A percentile compares a stretch with the other conserved stretches of the same genome.
These are phyloP conservation scores for Euptelea pleiosperma DNA, from an alignment of 164 flowering plant species.

Conservation along the genomic window DNA sequence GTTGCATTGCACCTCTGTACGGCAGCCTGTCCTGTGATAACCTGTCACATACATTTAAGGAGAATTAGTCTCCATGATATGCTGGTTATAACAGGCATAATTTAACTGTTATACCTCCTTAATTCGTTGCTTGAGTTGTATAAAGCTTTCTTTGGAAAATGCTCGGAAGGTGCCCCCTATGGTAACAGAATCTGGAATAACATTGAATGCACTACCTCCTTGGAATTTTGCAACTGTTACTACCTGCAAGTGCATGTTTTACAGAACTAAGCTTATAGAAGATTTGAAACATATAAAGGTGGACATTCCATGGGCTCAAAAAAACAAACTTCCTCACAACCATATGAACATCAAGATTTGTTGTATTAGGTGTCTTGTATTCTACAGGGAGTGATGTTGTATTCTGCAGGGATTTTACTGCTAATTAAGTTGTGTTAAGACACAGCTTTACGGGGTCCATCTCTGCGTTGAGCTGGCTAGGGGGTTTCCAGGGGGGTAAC, in stretches of 20 bases:
- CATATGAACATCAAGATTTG: too few relatives aligned
- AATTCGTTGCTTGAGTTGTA: slow-evolving; percentile 39
- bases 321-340: too few relatives aligned
- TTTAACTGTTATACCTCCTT: slow-evolving; percentile 32
- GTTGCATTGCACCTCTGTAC: slow-evolving; percentile 57
- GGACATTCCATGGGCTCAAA: too few relatives aligned
- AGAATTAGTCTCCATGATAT: background rate
- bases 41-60: slow-evolving; percentile 25
- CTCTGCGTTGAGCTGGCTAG: too few relatives aligned
- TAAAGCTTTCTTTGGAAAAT: slow-evolving; percentile 35
- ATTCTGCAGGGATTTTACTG: too few relatives aligned
- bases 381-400: too few relatives aligned
- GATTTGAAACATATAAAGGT: too few relatives aligned
- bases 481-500: too few relatives aligned
- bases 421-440: too few relatives aligned
- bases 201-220: slow-evolving; percentile 57
- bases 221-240: slow-evolving; percentile 50
- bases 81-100: background rate
- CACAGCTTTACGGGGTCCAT: too few relatives aligned
- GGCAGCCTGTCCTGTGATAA: slow-evolving; percentile 50
- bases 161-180: slow-evolving; percentile 59
- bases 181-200: slow-evolving; percentile 53
- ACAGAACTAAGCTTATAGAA: too few relatives aligned
- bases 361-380: too few relatives aligned
- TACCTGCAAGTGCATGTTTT: slow-evolving; percentile 37